Conservation (phyloP, 345 rosid species). For the Turnera subulata region DNA sequence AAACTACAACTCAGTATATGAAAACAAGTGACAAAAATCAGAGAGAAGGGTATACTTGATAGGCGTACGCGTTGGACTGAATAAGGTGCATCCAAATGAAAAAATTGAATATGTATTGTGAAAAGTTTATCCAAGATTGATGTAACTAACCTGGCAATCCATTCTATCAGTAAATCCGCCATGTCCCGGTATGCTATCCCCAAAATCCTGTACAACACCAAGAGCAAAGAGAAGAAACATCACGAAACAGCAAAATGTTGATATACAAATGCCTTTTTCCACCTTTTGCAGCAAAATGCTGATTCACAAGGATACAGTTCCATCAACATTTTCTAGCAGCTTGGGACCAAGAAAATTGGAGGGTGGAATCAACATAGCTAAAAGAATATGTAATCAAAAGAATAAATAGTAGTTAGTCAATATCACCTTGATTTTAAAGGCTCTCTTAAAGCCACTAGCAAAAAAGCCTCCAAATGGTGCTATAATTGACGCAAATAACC, state of each 20-base stretch:
- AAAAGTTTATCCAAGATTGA: too few species aligned
- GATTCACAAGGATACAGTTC: background rate
- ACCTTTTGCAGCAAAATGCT: too few species aligned
- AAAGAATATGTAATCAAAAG: too few species aligned
- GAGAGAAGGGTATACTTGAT: background rate
- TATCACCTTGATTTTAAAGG: slow-evolving; percentile 80
- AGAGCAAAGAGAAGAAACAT: too few species aligned
- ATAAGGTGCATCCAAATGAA: too few species aligned
- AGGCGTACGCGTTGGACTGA: too few species aligned
- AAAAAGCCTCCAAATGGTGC: slow-evolving; percentile 99
- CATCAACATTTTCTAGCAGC: background rate
- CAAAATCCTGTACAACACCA: slow-evolving; percentile 60
- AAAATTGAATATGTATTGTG: too few species aligned
- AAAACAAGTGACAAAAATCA: background rate
- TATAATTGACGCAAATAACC: slow-evolving; percentile 90
- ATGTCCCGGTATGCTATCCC: slow-evolving; percentile 98
- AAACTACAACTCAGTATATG: background rate
- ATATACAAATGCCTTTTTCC: too few species aligned
- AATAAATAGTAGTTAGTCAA: background rate
- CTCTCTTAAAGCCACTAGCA: slow-evolving; percentile 94
- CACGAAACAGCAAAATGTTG: too few species aligned
- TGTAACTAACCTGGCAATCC: slow-evolving; percentile 82
- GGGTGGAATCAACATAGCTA: too few species aligned
- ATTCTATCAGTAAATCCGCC: slow-evolving; percentile 95
- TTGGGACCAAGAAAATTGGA: too few species aligned